These are phyloP conservation scores for Cladosporium sp. DNA, from an alignment of 2,329 filamentous ascomycete genomes.

Conservation along the genomic window DNA sequence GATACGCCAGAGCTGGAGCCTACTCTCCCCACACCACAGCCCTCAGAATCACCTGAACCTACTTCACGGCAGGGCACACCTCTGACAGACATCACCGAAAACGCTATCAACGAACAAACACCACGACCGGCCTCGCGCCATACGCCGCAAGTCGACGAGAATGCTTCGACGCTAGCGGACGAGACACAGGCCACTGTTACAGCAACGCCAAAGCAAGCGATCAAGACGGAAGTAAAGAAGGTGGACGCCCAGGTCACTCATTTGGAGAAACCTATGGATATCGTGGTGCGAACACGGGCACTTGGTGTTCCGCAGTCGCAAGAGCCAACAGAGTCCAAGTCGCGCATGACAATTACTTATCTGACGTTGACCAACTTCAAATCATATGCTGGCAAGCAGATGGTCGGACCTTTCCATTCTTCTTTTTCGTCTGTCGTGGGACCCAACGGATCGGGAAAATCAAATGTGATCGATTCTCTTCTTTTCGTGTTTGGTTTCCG, in stretches of 20 bases:
- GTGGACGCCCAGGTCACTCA: constrained; percentile 73
- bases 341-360: constrained; percentile 88
- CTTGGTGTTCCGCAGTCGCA: constrained; percentile 59
- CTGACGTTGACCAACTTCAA: constrained; percentile 96
- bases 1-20: constrained; percentile 32
- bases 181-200: constrained; percentile 14
- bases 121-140: constrained; percentile 28
- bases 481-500: constrained; percentile 99
- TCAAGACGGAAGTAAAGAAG: constrained; percentile 55
- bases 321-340: constrained; percentile 72
- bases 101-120: constrained; percentile 60
- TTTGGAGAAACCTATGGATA: constrained; percentile 88
- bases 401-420: constrained; percentile 92
- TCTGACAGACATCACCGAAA: constrained; percentile 68
- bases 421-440: constrained; percentile 98
- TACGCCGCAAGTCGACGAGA: constrained; percentile 15
- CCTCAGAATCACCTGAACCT: constrained; percentile 35
- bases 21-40: constrained; percentile 44
- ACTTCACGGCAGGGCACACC: constrained; percentile 50
- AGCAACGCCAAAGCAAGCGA: constrained; percentile 26
- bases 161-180: constrained; percentile 15
- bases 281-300: constrained; percentile 80
- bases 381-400: constrained; percentile 91
- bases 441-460: constrained; percentile 96
- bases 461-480: constrained; percentile 96